Conservation (phyloP, 768 basidiomycete species). For the Rhodotorula sphaerocarpa region DNA sequence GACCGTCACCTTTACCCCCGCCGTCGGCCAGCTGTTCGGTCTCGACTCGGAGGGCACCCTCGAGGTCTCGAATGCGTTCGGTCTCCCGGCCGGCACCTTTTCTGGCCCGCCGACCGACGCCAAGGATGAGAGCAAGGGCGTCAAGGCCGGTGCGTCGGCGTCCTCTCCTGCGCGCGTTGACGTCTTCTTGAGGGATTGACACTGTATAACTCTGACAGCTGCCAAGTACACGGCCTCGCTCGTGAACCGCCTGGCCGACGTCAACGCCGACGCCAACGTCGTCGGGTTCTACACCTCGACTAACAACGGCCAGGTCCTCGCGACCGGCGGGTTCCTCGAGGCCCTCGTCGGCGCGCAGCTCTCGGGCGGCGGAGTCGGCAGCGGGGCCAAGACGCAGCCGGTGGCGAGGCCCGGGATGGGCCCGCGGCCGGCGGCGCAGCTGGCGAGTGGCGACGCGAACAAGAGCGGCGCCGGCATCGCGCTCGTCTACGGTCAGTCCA, state of each 20-base stretch:
- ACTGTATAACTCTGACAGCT: too few relatives aligned
- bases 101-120: constrained; percentile 16
- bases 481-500: constrained; percentile 38
- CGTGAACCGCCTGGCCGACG: constrained; percentile 36
- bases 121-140: constrained; percentile 25
- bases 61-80: constrained; percentile 36
- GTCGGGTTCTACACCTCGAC: constrained; percentile 40
- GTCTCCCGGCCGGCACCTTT: constrained; percentile 34
- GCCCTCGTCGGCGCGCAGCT: constrained; percentile 38
- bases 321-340: constrained; percentile 38
- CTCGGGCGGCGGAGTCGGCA: constrained; percentile 28
- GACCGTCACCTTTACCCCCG: constrained; percentile 34
- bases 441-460: constrained; percentile 16
- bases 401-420: constrained; percentile 18
- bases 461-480: constrained; percentile 37
- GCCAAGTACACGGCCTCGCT: constrained; percentile 36
- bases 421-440: constrained; percentile 10
- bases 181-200: not conserved
- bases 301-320: constrained; percentile 38
- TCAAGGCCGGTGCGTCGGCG: constrained; percentile 27
- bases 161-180: too few relatives aligned
- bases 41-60: constrained; percentile 36
- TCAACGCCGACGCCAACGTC: constrained; percentile 39
- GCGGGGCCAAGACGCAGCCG: constrained; percentile 18
- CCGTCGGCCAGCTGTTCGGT: constrained; percentile 39